Base-by-base conservation (phyloP, 2,329 filamentous ascomycete genomes). In the Cercospora nicotianae region DNA sequence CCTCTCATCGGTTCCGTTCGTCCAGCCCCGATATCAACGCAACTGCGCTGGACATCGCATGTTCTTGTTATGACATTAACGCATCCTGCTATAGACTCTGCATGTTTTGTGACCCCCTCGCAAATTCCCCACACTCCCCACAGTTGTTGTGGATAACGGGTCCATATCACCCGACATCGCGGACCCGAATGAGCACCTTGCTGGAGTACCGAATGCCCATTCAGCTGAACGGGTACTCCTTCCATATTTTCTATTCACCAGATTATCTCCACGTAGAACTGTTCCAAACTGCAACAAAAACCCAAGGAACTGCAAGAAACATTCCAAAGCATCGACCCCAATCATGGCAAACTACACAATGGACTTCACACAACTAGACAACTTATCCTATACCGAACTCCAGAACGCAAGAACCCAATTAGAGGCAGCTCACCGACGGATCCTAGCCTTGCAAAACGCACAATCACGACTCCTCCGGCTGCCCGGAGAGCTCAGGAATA, bases 401-500 rank as follows among this genome's bases (percentile, higher is more conserved):
- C 68, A 73, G 61, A 30, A 12, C 3, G 65, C 69, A 39, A 73
- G 71, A 63, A 26, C 9, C 8, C 64, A 67, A 28, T 61, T 73
- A 18, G 70, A 72, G 1, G 48, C 30, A 6, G 12, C 70, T 8
- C 70, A 70, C 10, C 64, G 69, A 42, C 72, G 65, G n/a, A 71
- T 72, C 23, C 9, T 73, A 1, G 36, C 66, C 3, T 57, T 73
- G 1, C 70, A 72, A 55, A 73, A 73, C 23, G 61, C 70, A 18
- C 58, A 64, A 45, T 72, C 72, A 23, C 20, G 31, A 4, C 58
- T 73, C 10, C 67, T 72, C 58, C 66, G 60, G 10, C 39, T 73
- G 1, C 70, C 72, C 4, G 64, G 57, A 1, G 70, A 73, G 28
- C 39, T 73, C 10, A 60, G 72, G 4, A 71, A 72, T 26, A 63